Evolutionary conservation across 2,329 filamentous ascomycete species (phyloP), one percentile per base, ranked within the genome.

Genomic region (Cordyceps javanica): DNA sequence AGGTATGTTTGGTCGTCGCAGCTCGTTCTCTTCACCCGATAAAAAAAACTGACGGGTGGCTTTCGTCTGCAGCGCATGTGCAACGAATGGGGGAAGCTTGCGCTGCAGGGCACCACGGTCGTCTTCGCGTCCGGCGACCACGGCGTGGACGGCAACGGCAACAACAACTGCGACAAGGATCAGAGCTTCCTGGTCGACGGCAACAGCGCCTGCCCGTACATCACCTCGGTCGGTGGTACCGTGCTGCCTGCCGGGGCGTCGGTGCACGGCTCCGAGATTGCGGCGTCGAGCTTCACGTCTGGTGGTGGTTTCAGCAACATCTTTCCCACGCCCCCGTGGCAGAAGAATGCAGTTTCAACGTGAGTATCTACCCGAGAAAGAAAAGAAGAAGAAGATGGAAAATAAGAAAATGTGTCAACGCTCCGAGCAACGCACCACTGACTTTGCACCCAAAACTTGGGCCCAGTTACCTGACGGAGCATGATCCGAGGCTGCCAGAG

Each of bases 221-320:
- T 81, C 25, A 79, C 76, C 0, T 70, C 75, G 4, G 77, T 81
- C 3, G 79, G 79, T 32, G 77, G 77, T 11, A 81, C 79, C 0
- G 70, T 76, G 63, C 69, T 81, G 30, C 66, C 68, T 30, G 69
- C 69, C 46, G 71, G 70, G 13, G 71, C 70, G 5, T 70, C 72
- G 1, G 67, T 75, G 69, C 58, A 75, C 75, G 25, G 77, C 73
- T 61, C 70, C 76, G 63, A 80, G 65, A 65, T 74, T 68, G 7
- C 76, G 75, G 66, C 73, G 70, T 61, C 73, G 68, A n/a, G 75
- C 71, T 80, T 80, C 65, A 34, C 36, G 7, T 46, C 39, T 9
- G 56, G 56, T 14, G 56, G 56, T 19, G 56, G 56, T 3, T 58
- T 75, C 71, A 65, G 62, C 59, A 77, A 80, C 62, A 69, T 77